phyloP scores from a whole-genome alignment of 805 yeast genomes.

The Candida dajiaensis region DNA sequence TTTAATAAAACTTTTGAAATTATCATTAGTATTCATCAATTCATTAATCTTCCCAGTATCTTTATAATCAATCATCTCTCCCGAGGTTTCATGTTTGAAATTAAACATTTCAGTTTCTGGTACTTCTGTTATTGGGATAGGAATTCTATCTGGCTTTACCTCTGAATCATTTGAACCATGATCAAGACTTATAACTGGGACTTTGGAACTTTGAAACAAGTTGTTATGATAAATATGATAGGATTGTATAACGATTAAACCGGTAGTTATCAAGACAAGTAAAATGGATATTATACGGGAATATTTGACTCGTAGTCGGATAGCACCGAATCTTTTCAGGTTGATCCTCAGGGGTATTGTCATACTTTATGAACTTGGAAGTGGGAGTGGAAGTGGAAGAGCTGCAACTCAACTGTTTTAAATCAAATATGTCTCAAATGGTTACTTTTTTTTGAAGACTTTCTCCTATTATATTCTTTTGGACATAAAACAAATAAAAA shows the following conservation, averaged over 20 bases:
- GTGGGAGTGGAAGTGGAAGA: no score
- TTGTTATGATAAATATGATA: neutral
- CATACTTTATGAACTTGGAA: neutral
- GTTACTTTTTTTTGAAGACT: no score
- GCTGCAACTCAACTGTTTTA: no score
- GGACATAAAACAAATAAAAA: no score
- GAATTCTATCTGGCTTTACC: neutral
- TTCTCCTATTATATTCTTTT: no score
- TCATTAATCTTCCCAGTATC: conserved; percentile 8
- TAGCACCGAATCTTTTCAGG: neutral
- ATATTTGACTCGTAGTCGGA: neutral
- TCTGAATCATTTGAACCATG: neutral
- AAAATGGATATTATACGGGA: neutral
- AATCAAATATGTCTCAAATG: no score
- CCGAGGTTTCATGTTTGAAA: neutral
- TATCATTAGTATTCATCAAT: conserved; percentile 5
- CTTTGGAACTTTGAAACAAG: neutral
- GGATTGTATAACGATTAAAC: neutral
- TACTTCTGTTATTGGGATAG: neutral
- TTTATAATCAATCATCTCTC: neutral
- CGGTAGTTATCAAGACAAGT: neutral
- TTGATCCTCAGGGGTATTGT: neutral
- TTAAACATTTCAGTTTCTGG: neutral
- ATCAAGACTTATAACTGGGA: neutral
- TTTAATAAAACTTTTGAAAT: conserved; percentile 16